phyloP scores from a whole-genome alignment of 164 flowering plant species.

The Litsea cubeba region DNA sequence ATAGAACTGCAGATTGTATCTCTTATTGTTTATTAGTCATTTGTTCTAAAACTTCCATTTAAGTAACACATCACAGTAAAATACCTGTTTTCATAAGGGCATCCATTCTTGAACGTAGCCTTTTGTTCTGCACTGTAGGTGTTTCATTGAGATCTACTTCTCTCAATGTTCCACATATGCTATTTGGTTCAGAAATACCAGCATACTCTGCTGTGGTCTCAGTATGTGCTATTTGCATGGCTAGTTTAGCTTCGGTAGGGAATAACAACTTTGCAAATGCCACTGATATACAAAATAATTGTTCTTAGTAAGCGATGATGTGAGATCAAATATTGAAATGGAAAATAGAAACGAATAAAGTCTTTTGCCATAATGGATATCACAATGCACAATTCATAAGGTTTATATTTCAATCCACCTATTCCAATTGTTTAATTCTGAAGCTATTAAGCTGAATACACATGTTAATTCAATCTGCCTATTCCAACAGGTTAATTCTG shows the following conservation, averaged over 20 bases:
- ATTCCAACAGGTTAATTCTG: too few species aligned
- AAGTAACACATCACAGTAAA: background rate
- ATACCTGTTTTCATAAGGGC: conserved; percentile 62
- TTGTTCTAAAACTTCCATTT: background rate
- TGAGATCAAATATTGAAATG: background rate
- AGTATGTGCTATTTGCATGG: conserved; percentile 58
- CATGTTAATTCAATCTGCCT: too few species aligned
- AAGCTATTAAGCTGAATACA: too few species aligned
- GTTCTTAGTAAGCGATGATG: background rate
- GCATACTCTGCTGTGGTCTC: conserved; percentile 46
- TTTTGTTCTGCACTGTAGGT: conserved; percentile 37
- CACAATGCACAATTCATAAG: too few species aligned
- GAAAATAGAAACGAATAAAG: background rate
- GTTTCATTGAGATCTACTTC: conserved; percentile 62
- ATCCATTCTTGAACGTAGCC: conserved; percentile 42
- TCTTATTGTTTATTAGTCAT: background rate
- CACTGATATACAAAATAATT: conserved; percentile 8
- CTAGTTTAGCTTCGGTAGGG: conserved; percentile 65
- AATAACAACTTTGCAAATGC: conserved; percentile 29
- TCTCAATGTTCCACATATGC: conserved; percentile 40
- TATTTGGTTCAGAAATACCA: conserved; percentile 36
- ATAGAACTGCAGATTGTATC: background rate
- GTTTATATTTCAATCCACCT: too few species aligned
- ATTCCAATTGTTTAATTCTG: too few species aligned
- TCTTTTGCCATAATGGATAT: background rate